These are phyloP conservation scores for Lotus japonicus DNA, from an alignment of 306 rosid species.

Conservation along the genomic window DNA sequence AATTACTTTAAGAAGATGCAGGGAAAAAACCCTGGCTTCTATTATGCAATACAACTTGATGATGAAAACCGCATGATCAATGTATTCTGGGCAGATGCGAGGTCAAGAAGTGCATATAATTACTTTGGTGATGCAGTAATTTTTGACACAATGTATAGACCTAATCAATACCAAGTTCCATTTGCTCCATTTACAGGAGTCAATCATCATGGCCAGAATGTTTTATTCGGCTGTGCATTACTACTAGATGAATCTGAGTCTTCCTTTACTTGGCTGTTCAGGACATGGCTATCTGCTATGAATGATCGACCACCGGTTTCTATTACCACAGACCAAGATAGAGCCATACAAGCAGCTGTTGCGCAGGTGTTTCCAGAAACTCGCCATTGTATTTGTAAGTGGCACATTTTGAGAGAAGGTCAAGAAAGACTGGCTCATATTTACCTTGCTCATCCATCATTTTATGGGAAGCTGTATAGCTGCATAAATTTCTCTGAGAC, in stretches of 20 bases:
- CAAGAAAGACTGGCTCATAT: slow-evolving; percentile 72
- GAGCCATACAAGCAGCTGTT: slow-evolving; percentile 64
- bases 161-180: slow-evolving; percentile 77
- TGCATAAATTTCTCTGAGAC: slow-evolving; percentile 65
- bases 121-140: slow-evolving; percentile 72
- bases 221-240: slow-evolving; percentile 76
- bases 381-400: slow-evolving; percentile 74
- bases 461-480: slow-evolving; percentile 62
- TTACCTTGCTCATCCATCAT: slow-evolving; percentile 67
- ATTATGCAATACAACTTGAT: slow-evolving; percentile 71
- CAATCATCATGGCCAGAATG: slow-evolving; percentile 75
- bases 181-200: slow-evolving; percentile 77
- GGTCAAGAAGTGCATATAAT: slow-evolving; percentile 65
- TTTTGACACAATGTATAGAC: slow-evolving; percentile 76
- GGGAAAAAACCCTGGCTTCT: slow-evolving; percentile 70
- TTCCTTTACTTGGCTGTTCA: slow-evolving; percentile 68
- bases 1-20: slow-evolving; percentile 78
- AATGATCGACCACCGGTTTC: slow-evolving; percentile 59
- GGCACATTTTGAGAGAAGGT: slow-evolving; percentile 88
- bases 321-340: slow-evolving; percentile 75
- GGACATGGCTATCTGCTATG: slow-evolving; percentile 77
- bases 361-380: slow-evolving; percentile 55
- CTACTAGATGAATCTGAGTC: slow-evolving; percentile 72
- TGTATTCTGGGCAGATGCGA: slow-evolving; percentile 77
- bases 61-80: slow-evolving; percentile 75